A percentile compares a stretch with the other conserved stretches of the same genome.
Evolutionary conservation across 2,329 filamentous ascomycete genomes (phyloP).

Genomic region (Sporothrix euskadiensis): DNA sequence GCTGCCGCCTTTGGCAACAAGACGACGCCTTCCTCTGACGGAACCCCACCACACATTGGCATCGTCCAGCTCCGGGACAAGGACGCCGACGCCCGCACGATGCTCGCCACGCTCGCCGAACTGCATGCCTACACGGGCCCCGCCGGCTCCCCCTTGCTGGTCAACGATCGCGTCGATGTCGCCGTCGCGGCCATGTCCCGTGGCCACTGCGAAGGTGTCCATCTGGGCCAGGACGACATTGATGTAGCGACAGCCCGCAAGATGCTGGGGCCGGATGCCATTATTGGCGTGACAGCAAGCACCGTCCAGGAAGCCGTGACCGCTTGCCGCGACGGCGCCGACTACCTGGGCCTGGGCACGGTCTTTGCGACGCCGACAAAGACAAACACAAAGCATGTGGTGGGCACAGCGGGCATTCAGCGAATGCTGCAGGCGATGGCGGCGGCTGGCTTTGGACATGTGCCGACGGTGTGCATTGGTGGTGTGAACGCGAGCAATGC

Average conservation of each 20-base stretch:
- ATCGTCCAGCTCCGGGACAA: constrained; percentile 93
- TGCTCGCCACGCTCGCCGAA: constrained; percentile 68
- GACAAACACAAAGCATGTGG: constrained; percentile 71
- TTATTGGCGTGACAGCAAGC: constrained; percentile 87
- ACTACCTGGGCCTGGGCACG: constrained; percentile 89
- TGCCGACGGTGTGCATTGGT: constrained; percentile 80
- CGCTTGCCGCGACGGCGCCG: constrained; percentile 74
- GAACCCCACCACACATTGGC: constrained; percentile 25
- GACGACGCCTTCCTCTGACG: constrained; percentile 37
- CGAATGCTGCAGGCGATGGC: constrained; percentile 64
- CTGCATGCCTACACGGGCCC: constrained; percentile 69
- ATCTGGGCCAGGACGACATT: constrained; percentile 94
- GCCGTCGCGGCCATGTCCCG: constrained; percentile 82
- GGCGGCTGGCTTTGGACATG: constrained; percentile 45
- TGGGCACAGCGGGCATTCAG: constrained; percentile 71
- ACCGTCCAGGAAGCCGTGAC: constrained; percentile 69
- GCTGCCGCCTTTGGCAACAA: constrained; percentile 75
- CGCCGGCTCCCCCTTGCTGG: constrained; percentile 64
- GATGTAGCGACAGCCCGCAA: constrained; percentile 58
- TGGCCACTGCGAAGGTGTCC: constrained; percentile 85
- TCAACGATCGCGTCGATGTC: constrained; percentile 92
- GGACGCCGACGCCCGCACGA: constrained; percentile 67
- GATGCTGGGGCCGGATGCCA: constrained; percentile 72
- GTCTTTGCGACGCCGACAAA: constrained; percentile 79
- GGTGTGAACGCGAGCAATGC: constrained; percentile 79